Conservation (phyloP, 2,329 filamentous ascomycete species). For the Metarhizium anisopliae region DNA sequence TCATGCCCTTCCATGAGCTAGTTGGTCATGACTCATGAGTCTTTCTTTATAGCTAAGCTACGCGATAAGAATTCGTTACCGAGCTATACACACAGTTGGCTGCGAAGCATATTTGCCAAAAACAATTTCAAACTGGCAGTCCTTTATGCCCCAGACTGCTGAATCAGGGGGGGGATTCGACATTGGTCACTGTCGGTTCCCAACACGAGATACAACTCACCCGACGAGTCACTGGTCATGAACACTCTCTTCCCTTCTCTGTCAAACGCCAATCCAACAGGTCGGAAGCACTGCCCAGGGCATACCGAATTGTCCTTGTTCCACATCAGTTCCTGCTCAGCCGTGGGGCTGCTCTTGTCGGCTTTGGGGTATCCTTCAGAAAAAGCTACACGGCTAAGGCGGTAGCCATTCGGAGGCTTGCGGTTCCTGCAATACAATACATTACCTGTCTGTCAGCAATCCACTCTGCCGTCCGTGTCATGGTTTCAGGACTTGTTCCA, state of each 20-base stretch:
- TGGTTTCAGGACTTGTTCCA: not conserved
- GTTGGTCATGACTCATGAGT: not conserved
- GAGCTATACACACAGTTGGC: not conserved
- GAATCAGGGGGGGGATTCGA: not conserved
- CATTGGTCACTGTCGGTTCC: conserved; percentile 5
- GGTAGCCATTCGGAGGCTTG: conserved; percentile 26
- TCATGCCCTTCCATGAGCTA: not conserved
- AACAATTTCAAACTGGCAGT: not conserved
- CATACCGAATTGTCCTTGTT: conserved; percentile 38
- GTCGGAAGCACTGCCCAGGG: conserved; percentile 41
- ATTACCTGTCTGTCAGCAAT: not conserved
- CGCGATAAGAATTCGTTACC: not conserved
- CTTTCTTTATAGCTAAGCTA: not conserved
- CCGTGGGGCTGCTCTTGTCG: conserved; percentile 25
- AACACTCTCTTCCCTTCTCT: conserved; percentile 34
- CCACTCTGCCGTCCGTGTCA: not conserved
- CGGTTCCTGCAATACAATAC: conserved; percentile 18
- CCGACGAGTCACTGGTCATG: conserved; percentile 43
- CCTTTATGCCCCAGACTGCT: not conserved
- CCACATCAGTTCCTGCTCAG: conserved; percentile 37
- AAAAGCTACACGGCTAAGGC: conserved; percentile 28
- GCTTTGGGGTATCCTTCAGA: conserved; percentile 24
- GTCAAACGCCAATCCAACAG: conserved; percentile 36
- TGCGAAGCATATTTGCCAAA: not conserved
- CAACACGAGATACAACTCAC: conserved; percentile 42